phyloP scores from a whole-genome alignment of 495 filamentous ascomycete genomes.

The Amniculicola lignicola region DNA sequence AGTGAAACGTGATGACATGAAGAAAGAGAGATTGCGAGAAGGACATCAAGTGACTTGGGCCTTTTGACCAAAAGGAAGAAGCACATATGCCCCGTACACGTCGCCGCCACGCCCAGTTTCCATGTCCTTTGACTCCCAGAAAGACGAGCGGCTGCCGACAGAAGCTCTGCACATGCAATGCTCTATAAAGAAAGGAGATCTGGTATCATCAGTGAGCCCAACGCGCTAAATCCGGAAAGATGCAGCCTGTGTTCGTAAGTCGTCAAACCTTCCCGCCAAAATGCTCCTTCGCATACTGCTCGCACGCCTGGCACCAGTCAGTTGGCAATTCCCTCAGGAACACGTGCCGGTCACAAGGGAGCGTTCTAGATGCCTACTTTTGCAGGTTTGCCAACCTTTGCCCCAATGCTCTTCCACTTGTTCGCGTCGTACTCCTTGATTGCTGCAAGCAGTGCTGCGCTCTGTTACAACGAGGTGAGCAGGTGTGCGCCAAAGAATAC shows the following conservation, averaged over 20 bases:
- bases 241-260: conserved; percentile 35
- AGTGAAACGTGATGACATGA: not conserved
- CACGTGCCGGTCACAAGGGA: conserved; percentile 7
- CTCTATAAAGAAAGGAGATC: conserved; percentile 34
- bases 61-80: conserved; percentile 17
- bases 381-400: conserved; percentile 95
- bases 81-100: conserved; percentile 25
- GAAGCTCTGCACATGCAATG: conserved; percentile 36
- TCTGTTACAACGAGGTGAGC: conserved; percentile 53
- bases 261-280: conserved; percentile 58
- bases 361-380: conserved; percentile 62
- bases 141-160: conserved; percentile 34
- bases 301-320: conserved; percentile 70
- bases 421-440: conserved; percentile 99
- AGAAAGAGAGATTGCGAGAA: conserved; percentile 7
- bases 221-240: conserved; percentile 36
- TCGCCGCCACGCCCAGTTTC: conserved; percentile 26
- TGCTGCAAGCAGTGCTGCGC: conserved; percentile 77
- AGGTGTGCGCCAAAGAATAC: conserved; percentile 17
- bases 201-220: conserved; percentile 38
- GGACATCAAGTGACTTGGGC: not conserved
- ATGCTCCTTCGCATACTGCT: conserved; percentile 97
- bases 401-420: conserved; percentile 96
- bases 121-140: conserved; percentile 23
- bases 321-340: conserved; percentile 7